phyloP scores from a whole-genome alignment of 2,329 filamentous ascomycete species.

The Didymella segeticola region DNA sequence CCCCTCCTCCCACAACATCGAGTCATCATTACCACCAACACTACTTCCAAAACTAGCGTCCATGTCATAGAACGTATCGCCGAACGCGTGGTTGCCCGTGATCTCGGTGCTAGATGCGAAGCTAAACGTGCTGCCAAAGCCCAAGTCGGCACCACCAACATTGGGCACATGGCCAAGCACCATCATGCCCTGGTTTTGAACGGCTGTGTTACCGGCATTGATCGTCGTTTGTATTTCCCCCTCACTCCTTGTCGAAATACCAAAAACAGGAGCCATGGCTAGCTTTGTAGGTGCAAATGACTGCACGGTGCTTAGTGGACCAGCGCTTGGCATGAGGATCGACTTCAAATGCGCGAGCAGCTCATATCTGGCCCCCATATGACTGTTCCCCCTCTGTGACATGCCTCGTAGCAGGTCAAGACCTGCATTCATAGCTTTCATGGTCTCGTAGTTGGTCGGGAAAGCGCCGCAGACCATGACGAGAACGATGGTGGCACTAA shows the following conservation, averaged over 20 bases:
- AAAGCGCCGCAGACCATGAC: constrained; percentile 10
- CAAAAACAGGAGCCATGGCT: background rate
- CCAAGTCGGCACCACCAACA: background rate
- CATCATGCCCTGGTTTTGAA: background rate
- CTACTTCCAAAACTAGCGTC: constrained; percentile 1
- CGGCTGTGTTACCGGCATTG: background rate
- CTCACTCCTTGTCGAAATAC: background rate
- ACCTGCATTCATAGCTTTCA: constrained; percentile 9
- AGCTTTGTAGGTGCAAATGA: background rate
- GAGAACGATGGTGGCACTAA: background rate
- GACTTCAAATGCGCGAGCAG: constrained; percentile 10
- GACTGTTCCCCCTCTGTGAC: constrained; percentile 3
- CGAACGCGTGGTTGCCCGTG: background rate
- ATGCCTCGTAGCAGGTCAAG: constrained; percentile 4
- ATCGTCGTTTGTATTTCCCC: background rate
- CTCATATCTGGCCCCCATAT: constrained; percentile 7
- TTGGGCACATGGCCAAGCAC: constrained; percentile 5
- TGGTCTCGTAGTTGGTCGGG: background rate
- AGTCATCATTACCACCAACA: background rate
- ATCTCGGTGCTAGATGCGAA: background rate
- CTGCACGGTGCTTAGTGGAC: background rate
- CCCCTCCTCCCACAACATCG: constrained; percentile 3
- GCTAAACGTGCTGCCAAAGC: background rate
- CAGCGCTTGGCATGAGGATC: constrained; percentile 3
- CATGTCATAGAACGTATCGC: background rate